Evolutionary conservation across 345 rosid genomes (phyloP).

Genomic region (Schrenkiella parvula): DNA sequence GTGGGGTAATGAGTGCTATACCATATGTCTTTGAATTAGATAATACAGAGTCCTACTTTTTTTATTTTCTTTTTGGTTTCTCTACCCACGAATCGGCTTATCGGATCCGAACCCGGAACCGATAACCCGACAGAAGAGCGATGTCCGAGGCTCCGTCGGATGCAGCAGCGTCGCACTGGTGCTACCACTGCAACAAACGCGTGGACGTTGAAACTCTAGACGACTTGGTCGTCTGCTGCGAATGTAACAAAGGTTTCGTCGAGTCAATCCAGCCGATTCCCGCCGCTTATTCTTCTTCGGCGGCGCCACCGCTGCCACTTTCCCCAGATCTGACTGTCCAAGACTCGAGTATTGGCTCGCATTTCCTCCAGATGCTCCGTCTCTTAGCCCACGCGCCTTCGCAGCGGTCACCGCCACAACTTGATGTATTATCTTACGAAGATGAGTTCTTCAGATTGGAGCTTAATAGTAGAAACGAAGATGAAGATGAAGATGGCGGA

Average conservation of each 20-base stretch:
- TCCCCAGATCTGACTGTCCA: conserved; percentile 43
- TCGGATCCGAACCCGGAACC: conserved; percentile 30
- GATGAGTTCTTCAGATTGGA: conserved; percentile 64
- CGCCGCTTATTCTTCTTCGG: conserved; percentile 33
- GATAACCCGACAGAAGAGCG: background rate
- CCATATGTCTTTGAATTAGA: conserved; percentile 4
- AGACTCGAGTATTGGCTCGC: conserved; percentile 51
- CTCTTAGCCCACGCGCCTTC: conserved; percentile 53
- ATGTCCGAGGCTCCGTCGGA: conserved; percentile 55
- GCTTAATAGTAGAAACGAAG: conserved; percentile 51
- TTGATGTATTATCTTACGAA: conserved; percentile 41
- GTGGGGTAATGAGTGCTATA: conserved; percentile 14
- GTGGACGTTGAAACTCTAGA: conserved; percentile 52
- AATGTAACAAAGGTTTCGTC: conserved; percentile 75
- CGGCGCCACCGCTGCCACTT: conserved; percentile 36
- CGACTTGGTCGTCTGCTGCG: conserved; percentile 47
- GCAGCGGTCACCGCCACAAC: conserved; percentile 23
- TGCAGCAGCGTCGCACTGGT: conserved; percentile 49
- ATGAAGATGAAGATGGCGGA: conserved; percentile 49
- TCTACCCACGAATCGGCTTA: conserved; percentile 1
- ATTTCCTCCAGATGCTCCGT: conserved; percentile 63
- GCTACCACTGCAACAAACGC: conserved; percentile 68
- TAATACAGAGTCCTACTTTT: background rate
- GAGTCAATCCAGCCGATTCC: conserved; percentile 45
- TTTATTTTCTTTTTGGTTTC: background rate